Percentiles rank a stretch among this genome's conserved stretches.
Conservation (phyloP, 345 rosid species). For the Hypericum perforatum region DNA sequence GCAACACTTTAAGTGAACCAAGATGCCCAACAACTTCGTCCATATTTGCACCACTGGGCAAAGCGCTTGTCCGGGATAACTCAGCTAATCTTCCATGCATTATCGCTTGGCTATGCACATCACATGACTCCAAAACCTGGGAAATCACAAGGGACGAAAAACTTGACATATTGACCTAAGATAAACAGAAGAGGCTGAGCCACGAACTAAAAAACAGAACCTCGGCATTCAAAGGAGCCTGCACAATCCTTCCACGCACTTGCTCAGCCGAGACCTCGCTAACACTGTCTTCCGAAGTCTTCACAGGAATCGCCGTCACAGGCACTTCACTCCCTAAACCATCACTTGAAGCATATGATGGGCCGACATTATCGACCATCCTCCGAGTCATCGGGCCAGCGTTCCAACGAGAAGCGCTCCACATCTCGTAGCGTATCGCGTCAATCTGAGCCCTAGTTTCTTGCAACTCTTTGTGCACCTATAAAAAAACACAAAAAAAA, state of each 20-base stretch:
- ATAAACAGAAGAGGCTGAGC: background rate
- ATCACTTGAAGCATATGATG: slow-evolving; percentile 15
- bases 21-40: slow-evolving; percentile 23
- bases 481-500: background rate
- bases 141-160: slow-evolving; percentile 3
- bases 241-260: slow-evolving; percentile 19
- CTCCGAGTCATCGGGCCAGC: slow-evolving; percentile 70
- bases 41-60: slow-evolving; percentile 17
- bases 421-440: slow-evolving; percentile 74
- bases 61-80: slow-evolving; percentile 23
- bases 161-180: slow-evolving; percentile 15
- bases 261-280: slow-evolving; percentile 8
- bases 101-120: slow-evolving; percentile 63
- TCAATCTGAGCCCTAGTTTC: slow-evolving; percentile 77
- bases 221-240: slow-evolving; percentile 13
- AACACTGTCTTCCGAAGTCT: slow-evolving; percentile 2
- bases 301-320: slow-evolving; percentile 3
- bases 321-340: slow-evolving; percentile 22
- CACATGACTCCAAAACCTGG: slow-evolving; percentile 25
- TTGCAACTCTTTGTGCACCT: slow-evolving; percentile 82
- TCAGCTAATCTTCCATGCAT: slow-evolving; percentile 54
- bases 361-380: slow-evolving; percentile 34
- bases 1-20: slow-evolving; percentile 42
- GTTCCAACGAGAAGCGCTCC: slow-evolving; percentile 55
- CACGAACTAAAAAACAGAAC: background rate